phyloP scores from a whole-genome alignment of 1,284 basidiomycete genomes.

The Quambalaria eucalypti region DNA sequence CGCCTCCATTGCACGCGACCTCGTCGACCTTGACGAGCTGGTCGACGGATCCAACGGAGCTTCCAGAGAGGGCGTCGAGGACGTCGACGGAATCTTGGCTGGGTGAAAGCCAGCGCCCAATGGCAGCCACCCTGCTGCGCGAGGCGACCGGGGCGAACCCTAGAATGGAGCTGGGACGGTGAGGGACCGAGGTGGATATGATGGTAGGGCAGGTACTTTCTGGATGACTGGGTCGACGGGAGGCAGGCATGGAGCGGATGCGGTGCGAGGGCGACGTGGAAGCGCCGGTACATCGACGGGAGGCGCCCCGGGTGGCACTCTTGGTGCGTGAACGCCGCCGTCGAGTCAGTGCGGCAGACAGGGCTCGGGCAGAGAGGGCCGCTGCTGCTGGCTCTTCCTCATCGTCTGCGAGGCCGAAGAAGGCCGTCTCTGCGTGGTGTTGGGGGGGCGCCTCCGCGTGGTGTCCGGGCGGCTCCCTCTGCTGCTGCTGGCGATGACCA shows the following conservation, averaged over 20 bases:
- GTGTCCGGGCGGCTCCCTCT: neutral
- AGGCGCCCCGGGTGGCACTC: neutral
- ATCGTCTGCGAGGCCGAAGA: constrained; percentile 1
- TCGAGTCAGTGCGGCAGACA: neutral
- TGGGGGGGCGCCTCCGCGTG: neutral
- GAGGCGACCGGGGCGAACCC: neutral
- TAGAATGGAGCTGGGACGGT: neutral
- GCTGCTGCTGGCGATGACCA: neutral
- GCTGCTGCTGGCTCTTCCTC: neutral
- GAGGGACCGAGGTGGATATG: neutral
- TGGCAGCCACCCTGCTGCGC: neutral
- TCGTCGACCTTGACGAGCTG: neutral
- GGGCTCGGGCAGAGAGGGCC: neutral
- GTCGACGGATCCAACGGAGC: neutral
- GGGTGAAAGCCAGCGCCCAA: neutral
- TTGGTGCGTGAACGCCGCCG: neutral
- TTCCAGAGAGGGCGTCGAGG: neutral
- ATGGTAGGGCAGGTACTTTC: neutral
- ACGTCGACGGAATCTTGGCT: neutral
- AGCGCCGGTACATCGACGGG: neutral
- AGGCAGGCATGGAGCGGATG: neutral
- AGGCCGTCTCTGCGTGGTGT: neutral
- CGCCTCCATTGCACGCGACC: neutral
- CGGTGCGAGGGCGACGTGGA: neutral
- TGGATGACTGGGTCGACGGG: neutral